Base-by-base conservation (phyloP, 2,329 filamentous ascomycete genomes). In the Parastagonospora avenae region DNA sequence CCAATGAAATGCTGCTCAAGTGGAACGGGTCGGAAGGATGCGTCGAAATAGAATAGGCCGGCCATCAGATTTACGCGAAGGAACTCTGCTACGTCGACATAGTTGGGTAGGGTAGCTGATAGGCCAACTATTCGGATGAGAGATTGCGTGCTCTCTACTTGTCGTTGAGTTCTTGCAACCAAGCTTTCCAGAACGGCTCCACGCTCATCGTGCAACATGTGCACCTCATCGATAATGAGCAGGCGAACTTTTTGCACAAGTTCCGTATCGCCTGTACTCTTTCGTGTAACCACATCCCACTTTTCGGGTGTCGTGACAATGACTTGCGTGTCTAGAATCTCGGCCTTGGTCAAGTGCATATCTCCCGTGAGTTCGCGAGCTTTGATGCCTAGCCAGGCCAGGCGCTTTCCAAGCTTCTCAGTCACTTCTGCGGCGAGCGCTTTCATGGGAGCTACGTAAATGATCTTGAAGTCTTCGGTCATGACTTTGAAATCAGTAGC, bases 371-470 rank as follows among this genome's bases (percentile, higher is more conserved):
- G 87, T 75, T 99, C 94, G 55, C 94, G 89, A 59, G 91, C 93
- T 70, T 91, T 87, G 64, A 99, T 86, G 7, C 92, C 93, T 5
- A 99, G 83, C 95, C 95, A 99, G 2, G 91, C 89, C 4, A 99
- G 83, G 24, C 93, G 87, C 72, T 91, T 96, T 40, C 92, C 90
- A 2, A 99, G 80, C 76, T 99, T 99, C 31, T 92, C 91, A 0
- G 94, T 97, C 35, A 99, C 89, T 76, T 99, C 94, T 7, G 95
- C 94, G 4, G 95, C 95, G 14, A 99, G 80, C 0, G 94, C 95
- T 74, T 99, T 99, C 95, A 99, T 99, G 0, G 94, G 95, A 1
- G 95, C 94, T 35, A 99, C 94, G 64, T 99, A 99, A 49, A 99
- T 92, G 63, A 99, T 93, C 76, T 99, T 97, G 82, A 97, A 97